Evolutionary conservation across 139 green algal species (phyloP).

Genomic region (Chlamydomonas asymmetrica): DNA sequence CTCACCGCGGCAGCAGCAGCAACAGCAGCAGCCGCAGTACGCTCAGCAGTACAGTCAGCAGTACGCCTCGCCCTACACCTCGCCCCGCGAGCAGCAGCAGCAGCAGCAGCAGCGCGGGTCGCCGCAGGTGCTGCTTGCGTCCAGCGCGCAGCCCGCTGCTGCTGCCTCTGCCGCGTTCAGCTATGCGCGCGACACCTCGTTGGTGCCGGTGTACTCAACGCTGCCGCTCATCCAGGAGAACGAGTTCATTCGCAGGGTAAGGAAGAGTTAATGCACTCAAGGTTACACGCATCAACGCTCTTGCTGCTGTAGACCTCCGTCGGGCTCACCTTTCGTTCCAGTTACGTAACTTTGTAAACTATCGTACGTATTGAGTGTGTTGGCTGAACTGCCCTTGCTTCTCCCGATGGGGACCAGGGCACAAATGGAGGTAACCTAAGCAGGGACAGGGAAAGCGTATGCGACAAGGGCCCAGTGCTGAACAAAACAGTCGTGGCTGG

Average conservation of each 20-base stretch:
- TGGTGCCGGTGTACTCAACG: constrained; percentile 42
- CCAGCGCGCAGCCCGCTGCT: not conserved
- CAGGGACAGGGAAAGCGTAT: no score
- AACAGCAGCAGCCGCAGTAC: not conserved
- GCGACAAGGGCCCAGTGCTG: no score
- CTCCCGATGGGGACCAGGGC: no score
- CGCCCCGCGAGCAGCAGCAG: not conserved
- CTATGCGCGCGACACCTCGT: constrained; percentile 31
- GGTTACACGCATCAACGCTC: no score
- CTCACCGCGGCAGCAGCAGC: not conserved
- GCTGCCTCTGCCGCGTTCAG: not conserved
- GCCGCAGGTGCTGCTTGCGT: not conserved
- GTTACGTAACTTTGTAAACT: no score
- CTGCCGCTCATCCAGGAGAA: constrained; percentile 40
- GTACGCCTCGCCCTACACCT: not conserved
- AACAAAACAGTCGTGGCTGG: no score
- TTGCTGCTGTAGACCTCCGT: no score
- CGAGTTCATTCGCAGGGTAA: constrained; percentile 14
- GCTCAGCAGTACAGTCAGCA: not conserved
- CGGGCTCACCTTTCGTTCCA: no score
- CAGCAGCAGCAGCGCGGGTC: not conserved
- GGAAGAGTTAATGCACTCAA: no score
- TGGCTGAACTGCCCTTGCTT: no score
- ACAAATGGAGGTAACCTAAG: no score
- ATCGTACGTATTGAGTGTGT: no score